Evolutionary conservation across 805 yeast species (phyloP).

Genomic region (Kluyveromyces siamensis): DNA sequence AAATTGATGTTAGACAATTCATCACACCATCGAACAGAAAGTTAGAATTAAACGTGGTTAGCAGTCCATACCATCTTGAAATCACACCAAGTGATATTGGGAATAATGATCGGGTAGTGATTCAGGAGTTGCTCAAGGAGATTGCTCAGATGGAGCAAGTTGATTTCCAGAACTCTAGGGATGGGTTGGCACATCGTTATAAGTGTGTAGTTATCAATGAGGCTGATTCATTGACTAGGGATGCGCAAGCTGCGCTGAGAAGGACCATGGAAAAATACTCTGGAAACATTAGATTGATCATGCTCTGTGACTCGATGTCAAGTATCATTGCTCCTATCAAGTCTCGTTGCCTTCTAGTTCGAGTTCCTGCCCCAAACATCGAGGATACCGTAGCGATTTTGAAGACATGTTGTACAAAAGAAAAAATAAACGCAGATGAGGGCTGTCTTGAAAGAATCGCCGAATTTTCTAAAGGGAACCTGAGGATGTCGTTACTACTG

Average conservation of each 20-base stretch:
- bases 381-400: conserved; percentile 53
- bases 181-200: conserved; percentile 43
- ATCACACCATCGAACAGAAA: conserved; percentile 66
- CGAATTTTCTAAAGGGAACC: conserved; percentile 50
- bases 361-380: conserved; percentile 72
- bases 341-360: conserved; percentile 81
- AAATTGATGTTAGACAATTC: conserved; percentile 83
- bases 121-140: conserved; percentile 88
- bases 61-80: conserved; percentile 84
- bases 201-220: conserved; percentile 83
- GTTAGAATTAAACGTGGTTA: conserved; percentile 86
- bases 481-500: conserved; percentile 68
- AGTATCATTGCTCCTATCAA: conserved; percentile 90
- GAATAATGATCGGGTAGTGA: conserved; percentile 87
- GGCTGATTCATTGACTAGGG: conserved; percentile 82
- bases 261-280: conserved; percentile 96
- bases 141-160: conserved; percentile 93
- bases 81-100: conserved; percentile 97
- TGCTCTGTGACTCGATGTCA: conserved; percentile 84
- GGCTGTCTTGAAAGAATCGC: conserved; percentile 46
- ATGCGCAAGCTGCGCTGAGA: conserved; percentile 92
- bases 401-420: conserved; percentile 45
- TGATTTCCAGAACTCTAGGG: conserved; percentile 50
- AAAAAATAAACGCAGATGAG: conserved; percentile 35
- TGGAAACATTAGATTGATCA: conserved; percentile 69